Evolutionary conservation across 805 yeast species (phyloP).

Genomic region (Candida argentea): DNA sequence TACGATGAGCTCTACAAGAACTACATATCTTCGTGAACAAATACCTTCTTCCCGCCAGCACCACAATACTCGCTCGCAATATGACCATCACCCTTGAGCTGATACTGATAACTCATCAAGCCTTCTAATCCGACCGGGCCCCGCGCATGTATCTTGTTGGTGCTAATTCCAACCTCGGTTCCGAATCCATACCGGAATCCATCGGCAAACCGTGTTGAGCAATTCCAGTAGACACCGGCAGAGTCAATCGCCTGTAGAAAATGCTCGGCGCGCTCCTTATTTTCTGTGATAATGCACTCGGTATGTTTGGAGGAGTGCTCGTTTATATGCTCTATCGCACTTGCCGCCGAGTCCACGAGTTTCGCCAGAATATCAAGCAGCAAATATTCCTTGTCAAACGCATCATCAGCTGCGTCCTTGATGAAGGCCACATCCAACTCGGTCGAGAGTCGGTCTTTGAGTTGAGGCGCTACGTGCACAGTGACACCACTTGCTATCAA

Average conservation of each 20-base stretch:
- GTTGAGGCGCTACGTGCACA: slow-evolving; percentile 53
- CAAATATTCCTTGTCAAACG: slow-evolving; percentile 77
- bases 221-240: slow-evolving; percentile 96
- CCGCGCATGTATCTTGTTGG: slow-evolving; percentile 94
- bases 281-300: slow-evolving; percentile 79
- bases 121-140: slow-evolving; percentile 99
- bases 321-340: slow-evolving; percentile 83
- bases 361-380: slow-evolving; percentile 75
- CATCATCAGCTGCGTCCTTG: slow-evolving; percentile 47
- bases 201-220: slow-evolving; percentile 94
- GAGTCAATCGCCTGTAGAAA: slow-evolving; percentile 86
- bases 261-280: slow-evolving; percentile 56
- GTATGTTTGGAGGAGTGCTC: slow-evolving; percentile 93
- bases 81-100: slow-evolving; percentile 87
- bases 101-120: slow-evolving; percentile 89
- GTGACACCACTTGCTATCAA: slow-evolving; percentile 62
- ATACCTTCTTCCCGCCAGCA: slow-evolving; percentile 77
- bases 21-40: slow-evolving; percentile 56
- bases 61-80: slow-evolving; percentile 87
- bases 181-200: slow-evolving; percentile 99
- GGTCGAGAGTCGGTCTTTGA: slow-evolving; percentile 20
- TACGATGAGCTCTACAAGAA: not conserved
- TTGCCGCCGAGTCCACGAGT: slow-evolving; percentile 45
- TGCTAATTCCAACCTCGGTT: slow-evolving; percentile 95
- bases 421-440: slow-evolving; percentile 16